Evolutionary conservation across 140 eudicot species (phyloP).

Genomic region (Senecio squalidus): DNA sequence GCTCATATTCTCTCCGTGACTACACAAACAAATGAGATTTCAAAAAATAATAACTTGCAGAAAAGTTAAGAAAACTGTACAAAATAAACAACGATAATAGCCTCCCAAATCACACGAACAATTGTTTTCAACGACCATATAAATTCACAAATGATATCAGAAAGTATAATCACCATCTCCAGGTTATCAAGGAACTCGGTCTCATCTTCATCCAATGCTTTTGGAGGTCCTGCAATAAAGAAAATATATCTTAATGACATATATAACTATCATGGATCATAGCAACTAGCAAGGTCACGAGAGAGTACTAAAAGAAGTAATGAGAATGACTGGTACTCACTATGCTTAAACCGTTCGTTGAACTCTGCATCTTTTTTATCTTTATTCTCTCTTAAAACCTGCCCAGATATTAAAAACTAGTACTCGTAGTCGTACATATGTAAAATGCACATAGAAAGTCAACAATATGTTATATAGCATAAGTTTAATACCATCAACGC

Average conservation of each 20-base stretch:
- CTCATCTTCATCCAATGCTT: slow-evolving; percentile 97
- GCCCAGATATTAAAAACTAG: slow-evolving; percentile 13
- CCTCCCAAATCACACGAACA: too few species aligned
- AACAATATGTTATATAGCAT: neutral
- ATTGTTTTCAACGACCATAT: too few species aligned
- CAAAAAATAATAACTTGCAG: slow-evolving; percentile 3
- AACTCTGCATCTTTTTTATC: slow-evolving; percentile 96
- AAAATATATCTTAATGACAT: too few species aligned
- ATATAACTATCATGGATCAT: too few species aligned
- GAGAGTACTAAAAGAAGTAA: too few species aligned
- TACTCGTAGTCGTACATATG: neutral
- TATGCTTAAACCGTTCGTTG: slow-evolving; percentile 88
- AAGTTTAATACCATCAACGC: neutral
- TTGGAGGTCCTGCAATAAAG: slow-evolving; percentile 94
- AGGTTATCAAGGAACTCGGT: slow-evolving; percentile 84
- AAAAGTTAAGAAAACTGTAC: neutral
- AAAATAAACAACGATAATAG: neutral
- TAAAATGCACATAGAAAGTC: neutral
- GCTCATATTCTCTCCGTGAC: slow-evolving; percentile 91
- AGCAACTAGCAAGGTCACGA: too few species aligned
- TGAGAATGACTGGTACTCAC: slow-evolving; percentile 32
- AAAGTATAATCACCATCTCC: slow-evolving; percentile 52
- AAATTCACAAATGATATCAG: too few species aligned
- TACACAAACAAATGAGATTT: slow-evolving; percentile 24
- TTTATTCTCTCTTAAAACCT: slow-evolving; percentile 87